Base-by-base conservation (phyloP, 176 grass and related monocot species). In the Luzula sylvatica region DNA sequence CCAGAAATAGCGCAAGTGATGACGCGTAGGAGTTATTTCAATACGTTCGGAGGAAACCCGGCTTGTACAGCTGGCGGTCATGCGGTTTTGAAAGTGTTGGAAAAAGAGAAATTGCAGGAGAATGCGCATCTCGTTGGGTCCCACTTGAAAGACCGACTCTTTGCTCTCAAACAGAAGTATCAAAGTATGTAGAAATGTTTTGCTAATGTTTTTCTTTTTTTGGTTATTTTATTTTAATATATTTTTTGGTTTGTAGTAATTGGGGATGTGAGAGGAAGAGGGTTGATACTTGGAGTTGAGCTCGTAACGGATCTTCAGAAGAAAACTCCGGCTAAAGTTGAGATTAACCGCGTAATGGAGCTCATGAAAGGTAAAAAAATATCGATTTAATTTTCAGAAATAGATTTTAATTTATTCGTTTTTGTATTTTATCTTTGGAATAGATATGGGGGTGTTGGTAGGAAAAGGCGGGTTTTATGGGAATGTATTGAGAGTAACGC, bases 401-500 rank as follows among this genome's bases (percentile, higher is more conserved):
- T 35, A 9, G 30, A 35, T 35, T 35, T 35, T 35, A 9, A 35
- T 7, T 2, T 35, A 2, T 35, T 35, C 9, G 5, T 35, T 42
- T 20, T 69, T 50, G 9, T 13, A 1, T 51, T 25, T 38, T 64
- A 16, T 15, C 52, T 2, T 8, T 23, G 23, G 18, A 18, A 56
- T 72, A 98, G 92, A 98, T 0, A 83, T 90, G 81, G 92, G 86
- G 38, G 92, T 98, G 14, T 40, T 98, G 72, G 81, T 98, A 6
- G 92, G 92, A 9, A 98, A 98, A 68, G 92, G 92, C 15, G 92
- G 92, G 0, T 87, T 90, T n/a, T 75, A 90, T 40, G 92, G 86
- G 5, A 98, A 98, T 78, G 92, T 98, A 15, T 98, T 90, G 78
- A 83, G 92, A 83, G 80, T 98, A 52, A 90, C 92, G 32, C 92